phyloP scores from a whole-genome alignment of 768 basidiomycete species.

The Agrocybe praecox region DNA sequence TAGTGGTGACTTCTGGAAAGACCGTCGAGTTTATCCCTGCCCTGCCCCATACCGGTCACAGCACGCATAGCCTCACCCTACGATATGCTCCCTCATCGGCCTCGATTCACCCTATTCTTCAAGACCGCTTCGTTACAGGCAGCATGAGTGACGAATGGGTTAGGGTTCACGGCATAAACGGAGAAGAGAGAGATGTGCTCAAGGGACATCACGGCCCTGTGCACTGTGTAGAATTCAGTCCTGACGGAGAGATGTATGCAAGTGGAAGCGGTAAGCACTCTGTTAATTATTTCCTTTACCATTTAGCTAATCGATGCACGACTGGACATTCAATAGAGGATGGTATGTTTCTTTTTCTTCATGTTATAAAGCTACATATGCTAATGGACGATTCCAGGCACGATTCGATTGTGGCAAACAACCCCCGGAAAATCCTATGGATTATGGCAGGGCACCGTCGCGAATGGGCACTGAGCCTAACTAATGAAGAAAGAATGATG shows the following conservation, averaged over 20 bases:
- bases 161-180: conserved; percentile 87
- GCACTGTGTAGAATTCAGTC: conserved; percentile 90
- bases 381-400: conserved; percentile 51
- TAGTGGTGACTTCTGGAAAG: conserved; percentile 91
- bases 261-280: conserved; percentile 85
- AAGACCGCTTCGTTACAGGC: conserved; percentile 93
- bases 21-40: conserved; percentile 91
- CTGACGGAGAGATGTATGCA: conserved; percentile 97
- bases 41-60: conserved; percentile 56
- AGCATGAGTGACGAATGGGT: conserved; percentile 95
- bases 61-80: conserved; percentile 76
- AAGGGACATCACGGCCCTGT: conserved; percentile 99
- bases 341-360: conserved; percentile 44
- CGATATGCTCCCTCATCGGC: conserved; percentile 91
- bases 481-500: conserved; percentile 18
- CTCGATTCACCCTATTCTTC: conserved; percentile 87
- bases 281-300: not conserved
- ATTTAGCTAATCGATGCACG: not conserved
- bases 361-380: not conserved
- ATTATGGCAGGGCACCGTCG: conserved; percentile 70
- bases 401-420: conserved; percentile 98
- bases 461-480: conserved; percentile 32
- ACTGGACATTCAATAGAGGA: conserved; percentile 56
- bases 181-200: conserved; percentile 87
- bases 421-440: conserved; percentile 92